Conservation (phyloP, 495 filamentous ascomycete species). For the Rostrohypoxylon terebratum region DNA sequence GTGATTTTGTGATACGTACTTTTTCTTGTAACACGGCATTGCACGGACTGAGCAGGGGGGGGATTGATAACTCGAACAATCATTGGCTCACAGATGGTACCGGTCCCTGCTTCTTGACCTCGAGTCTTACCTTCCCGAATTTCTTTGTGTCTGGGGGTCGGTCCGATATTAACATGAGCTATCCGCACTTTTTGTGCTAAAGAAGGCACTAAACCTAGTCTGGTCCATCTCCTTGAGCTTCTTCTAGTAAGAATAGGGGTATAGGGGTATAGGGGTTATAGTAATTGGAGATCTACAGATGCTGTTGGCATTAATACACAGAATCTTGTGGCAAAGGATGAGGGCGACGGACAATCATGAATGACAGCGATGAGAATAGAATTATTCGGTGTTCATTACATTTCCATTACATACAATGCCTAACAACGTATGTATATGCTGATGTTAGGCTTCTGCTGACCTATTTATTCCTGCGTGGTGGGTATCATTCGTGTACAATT, state of each 20-base stretch:
- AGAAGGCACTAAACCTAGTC: background rate
- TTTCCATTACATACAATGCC: conserved; percentile 37
- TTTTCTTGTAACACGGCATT: conserved; percentile 15
- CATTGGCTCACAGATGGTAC: conserved; percentile 22
- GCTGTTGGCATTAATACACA: background rate
- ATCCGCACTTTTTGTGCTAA: background rate
- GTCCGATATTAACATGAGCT: conserved; percentile 34
- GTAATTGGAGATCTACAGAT: background rate
- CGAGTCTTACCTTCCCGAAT: conserved; percentile 26
- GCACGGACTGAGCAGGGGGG: too few species aligned
- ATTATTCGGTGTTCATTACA: conserved; percentile 42
- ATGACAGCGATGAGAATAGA: conserved; percentile 37
- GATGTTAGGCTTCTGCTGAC: conserved; percentile 23
- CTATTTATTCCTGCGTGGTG: conserved; percentile 22
- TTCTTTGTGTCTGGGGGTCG: conserved; percentile 31
- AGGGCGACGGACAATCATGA: background rate
- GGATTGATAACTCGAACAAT: background rate
- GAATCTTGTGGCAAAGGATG: background rate
- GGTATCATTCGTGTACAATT: conserved; percentile 39
- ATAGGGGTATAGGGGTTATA: too few species aligned
- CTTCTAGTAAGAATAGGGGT: background rate
- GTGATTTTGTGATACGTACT: conserved; percentile 27
- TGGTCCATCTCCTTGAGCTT: background rate
- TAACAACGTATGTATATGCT: conserved; percentile 22
- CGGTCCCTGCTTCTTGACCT: conserved; percentile 41